phyloP scores from a whole-genome alignment of 2,329 filamentous ascomycete species.

The Alternaria sp. region DNA sequence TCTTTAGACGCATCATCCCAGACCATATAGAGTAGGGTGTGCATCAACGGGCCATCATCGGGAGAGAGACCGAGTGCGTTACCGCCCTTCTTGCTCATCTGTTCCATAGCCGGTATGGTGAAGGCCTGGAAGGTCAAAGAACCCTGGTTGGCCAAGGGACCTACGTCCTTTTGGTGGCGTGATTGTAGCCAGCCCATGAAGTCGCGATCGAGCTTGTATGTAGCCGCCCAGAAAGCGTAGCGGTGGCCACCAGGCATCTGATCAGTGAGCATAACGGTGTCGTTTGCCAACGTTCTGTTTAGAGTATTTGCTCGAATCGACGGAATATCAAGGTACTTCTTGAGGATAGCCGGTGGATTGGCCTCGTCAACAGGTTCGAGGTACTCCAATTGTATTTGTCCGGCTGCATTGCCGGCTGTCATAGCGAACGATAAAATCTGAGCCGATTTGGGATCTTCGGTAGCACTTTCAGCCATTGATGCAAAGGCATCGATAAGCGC shows the following conservation, averaged over 20 bases:
- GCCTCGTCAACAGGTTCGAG: conserved; percentile 29
- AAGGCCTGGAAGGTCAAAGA: conserved; percentile 22
- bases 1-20: conserved; percentile 32
- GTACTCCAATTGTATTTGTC: conserved; percentile 31
- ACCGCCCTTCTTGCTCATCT: conserved; percentile 30
- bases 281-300: conserved; percentile 20
- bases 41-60: conserved; percentile 26
- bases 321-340: conserved; percentile 20
- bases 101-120: conserved; percentile 17
- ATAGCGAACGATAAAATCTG: conserved; percentile 36
- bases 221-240: conserved; percentile 35
- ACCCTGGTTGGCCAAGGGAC: conserved; percentile 18
- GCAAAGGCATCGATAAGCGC: conserved; percentile 19
- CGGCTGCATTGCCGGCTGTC: conserved; percentile 22
- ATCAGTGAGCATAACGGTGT: conserved; percentile 48
- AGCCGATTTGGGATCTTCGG: conserved; percentile 30
- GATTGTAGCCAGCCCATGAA: conserved; percentile 29
- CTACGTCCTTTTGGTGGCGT: conserved; percentile 25
- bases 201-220: conserved; percentile 30
- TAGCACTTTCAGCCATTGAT: conserved; percentile 20
- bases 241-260: conserved; percentile 44
- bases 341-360: conserved; percentile 21
- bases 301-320: conserved; percentile 11
- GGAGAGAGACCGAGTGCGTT: conserved; percentile 31
- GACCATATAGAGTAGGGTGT: conserved; percentile 25